Evolutionary conservation across 2,329 filamentous ascomycete genomes (phyloP).

Genomic region (Raffaelea ambrosiae): DNA sequence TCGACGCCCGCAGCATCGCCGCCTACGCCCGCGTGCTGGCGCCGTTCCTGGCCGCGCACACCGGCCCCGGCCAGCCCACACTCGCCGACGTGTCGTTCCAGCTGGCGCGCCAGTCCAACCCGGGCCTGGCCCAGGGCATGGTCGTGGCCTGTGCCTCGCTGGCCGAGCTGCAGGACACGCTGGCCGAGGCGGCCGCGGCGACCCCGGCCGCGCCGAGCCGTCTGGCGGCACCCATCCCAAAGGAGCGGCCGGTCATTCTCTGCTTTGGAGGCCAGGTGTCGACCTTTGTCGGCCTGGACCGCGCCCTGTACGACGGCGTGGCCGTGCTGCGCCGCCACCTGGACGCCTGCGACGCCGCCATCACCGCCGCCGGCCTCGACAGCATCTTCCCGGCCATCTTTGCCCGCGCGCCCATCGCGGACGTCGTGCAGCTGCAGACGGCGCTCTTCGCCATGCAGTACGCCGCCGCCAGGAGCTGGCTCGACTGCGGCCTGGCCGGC

Average conservation of each 20-base stretch:
- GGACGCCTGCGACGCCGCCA: background rate
- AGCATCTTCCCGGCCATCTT: slow-evolving; percentile 26
- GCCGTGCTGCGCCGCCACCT: slow-evolving; percentile 13
- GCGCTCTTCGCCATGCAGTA: slow-evolving; percentile 31
- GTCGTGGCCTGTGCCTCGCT: slow-evolving; percentile 19
- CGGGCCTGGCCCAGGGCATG: slow-evolving; percentile 12
- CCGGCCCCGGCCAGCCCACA: slow-evolving; percentile 8
- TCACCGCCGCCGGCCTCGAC: slow-evolving; percentile 10
- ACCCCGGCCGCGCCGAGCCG: background rate
- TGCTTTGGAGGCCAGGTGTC: slow-evolving; percentile 26
- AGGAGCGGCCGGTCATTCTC: slow-evolving; percentile 22
- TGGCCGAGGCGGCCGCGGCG: slow-evolving; percentile 6
- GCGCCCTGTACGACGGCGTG: slow-evolving; percentile 19
- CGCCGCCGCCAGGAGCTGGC: slow-evolving; percentile 24
- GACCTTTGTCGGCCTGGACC: slow-evolving; percentile 20
- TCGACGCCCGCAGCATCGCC: slow-evolving; percentile 4
- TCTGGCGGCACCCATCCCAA: no score
- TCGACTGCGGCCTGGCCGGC: slow-evolving; percentile 23
- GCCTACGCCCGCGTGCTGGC: background rate
- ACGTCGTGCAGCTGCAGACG: slow-evolving; percentile 26
- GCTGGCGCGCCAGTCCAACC: slow-evolving; percentile 21
- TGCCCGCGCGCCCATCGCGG: slow-evolving; percentile 12
- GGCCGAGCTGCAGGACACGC: slow-evolving; percentile 16
- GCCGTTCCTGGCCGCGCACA: background rate
- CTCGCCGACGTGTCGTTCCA: slow-evolving; percentile 24